A percentile compares a stretch with the other conserved stretches of the same genome.
phyloP scores from a whole-genome alignment of 768 basidiomycete genomes.

The Pulveroboletus sp. region DNA sequence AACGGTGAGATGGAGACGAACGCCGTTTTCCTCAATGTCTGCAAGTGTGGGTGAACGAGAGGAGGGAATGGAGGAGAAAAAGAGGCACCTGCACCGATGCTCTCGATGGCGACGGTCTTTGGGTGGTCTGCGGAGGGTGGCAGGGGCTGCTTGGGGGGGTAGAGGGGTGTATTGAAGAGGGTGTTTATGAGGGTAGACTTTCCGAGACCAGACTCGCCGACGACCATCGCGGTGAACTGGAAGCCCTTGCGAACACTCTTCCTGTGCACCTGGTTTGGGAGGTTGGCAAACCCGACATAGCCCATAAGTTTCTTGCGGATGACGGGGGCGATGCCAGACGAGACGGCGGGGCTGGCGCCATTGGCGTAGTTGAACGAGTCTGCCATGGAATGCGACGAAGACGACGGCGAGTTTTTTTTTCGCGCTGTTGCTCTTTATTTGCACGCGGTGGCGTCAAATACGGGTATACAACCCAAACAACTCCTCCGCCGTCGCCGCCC shows the following conservation, averaged over 20 bases:
- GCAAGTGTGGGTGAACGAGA: conserved; percentile 26
- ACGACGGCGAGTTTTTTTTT: conserved; percentile 38
- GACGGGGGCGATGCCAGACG: conserved; percentile 34
- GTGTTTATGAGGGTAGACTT: conserved; percentile 99
- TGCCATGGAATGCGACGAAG: conserved; percentile 41
- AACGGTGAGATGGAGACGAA: conserved; percentile 94
- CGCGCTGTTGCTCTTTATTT: conserved; percentile 34
- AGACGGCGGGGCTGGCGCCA: conserved; percentile 62
- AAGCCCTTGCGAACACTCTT: conserved; percentile 98
- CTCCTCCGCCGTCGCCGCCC: conserved; percentile 17
- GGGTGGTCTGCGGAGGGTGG: conserved; percentile 84
- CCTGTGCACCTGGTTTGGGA: conserved; percentile 99
- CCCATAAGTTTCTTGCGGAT: conserved; percentile 92
- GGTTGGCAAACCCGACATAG: conserved; percentile 95
- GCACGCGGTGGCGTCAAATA: conserved; percentile 31
- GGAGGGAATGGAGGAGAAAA: background rate
- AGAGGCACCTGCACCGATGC: conserved; percentile 88
- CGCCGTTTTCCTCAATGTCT: conserved; percentile 99
- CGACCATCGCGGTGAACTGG: conserved; percentile 99
- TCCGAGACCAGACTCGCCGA: conserved; percentile 97
- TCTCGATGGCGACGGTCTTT: conserved; percentile 96
- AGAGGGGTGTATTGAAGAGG: conserved; percentile 94
- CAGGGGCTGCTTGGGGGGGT: conserved; percentile 82
- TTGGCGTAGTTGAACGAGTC: conserved; percentile 70
- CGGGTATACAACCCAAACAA: conserved; percentile 43